Conservation (phyloP, 331 rosid species). For the Saraca asoca region DNA sequence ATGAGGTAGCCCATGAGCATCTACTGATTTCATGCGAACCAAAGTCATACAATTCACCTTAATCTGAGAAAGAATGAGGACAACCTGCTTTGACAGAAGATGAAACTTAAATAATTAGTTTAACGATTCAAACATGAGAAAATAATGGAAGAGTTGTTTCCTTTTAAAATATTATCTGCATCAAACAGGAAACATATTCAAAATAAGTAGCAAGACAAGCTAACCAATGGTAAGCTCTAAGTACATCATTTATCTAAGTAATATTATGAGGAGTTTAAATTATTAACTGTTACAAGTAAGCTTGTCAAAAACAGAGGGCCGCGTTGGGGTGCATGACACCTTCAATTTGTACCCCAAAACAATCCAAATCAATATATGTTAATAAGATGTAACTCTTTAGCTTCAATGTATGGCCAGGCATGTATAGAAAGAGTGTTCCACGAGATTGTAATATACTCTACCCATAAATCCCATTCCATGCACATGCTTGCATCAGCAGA, state of each 20-base stretch:
- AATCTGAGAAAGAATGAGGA: slow-evolving; percentile 72
- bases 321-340: too few species aligned
- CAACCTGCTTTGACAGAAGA: slow-evolving; percentile 57
- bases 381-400: background rate
- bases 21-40: slow-evolving; percentile 67
- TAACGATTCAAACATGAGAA: slow-evolving; percentile 33
- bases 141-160: slow-evolving; percentile 16
- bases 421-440: background rate
- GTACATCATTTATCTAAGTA: too few species aligned
- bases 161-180: slow-evolving; percentile 18
- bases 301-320: too few species aligned
- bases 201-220: too few species aligned
- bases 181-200: slow-evolving; percentile 15
- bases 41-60: slow-evolving; percentile 86
- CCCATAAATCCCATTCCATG: too few species aligned
- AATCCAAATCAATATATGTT: too few species aligned
- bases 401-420: background rate
- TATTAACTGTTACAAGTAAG: too few species aligned
- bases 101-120: slow-evolving; percentile 29
- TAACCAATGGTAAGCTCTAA: too few species aligned
- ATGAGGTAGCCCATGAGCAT: slow-evolving; percentile 45
- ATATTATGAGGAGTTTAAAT: too few species aligned
- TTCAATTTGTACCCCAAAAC: too few species aligned
- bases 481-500: too few species aligned
- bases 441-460: too few species aligned